Evolutionary conservation across 805 yeast genomes (phyloP), one percentile per base, ranked within the genome.

Genomic region (Clavispora phyllophila): DNA sequence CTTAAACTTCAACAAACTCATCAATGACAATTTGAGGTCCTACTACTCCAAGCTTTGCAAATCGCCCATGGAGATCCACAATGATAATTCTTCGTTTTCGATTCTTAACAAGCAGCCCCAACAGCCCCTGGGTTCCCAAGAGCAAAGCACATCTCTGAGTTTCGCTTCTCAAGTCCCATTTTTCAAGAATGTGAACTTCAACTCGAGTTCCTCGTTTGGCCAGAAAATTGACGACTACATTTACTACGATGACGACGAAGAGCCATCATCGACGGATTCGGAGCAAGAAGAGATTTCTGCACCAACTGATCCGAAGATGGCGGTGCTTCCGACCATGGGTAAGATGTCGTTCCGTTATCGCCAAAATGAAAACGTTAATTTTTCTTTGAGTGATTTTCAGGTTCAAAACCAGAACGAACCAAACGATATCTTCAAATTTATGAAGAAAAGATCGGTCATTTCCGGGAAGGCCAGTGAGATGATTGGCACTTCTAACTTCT

Each of bases 401-500:
- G 19, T 19, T 25, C 38, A 34, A 18, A 41, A 49, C 34, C 43
- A 46, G 22, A 45, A 42, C 18, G 54, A 52, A 31, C 52, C 53
- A 6, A 50, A 61, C 40, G 68, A 66, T 39, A 50, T 63, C 24
- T 56, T 55, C 39, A 63, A 58, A 49, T 56, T 65, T 32, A 55
- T 70, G 49, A 70, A 66, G 46, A 61, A 60, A 39, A 51, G 63
- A 39, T 62, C 68, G 31, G 57, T 69, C 37, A 50, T 68, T 34
- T 54, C 65, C 24, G 74, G 74, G 36, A 65, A 60, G 47, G 71
- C 72, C 41, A 66, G 70, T 43, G 74, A 69, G 55, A 70, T 69
- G 70, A 64, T 70, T 42, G 63, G 73, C 40, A 58, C 66, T 23
- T 66, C 70, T 20, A 67, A 62, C 37, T 66, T 70, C 43, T 52